phyloP scores from a whole-genome alignment of 2,329 filamentous ascomycete species.

The Claviceps quebecensis region DNA sequence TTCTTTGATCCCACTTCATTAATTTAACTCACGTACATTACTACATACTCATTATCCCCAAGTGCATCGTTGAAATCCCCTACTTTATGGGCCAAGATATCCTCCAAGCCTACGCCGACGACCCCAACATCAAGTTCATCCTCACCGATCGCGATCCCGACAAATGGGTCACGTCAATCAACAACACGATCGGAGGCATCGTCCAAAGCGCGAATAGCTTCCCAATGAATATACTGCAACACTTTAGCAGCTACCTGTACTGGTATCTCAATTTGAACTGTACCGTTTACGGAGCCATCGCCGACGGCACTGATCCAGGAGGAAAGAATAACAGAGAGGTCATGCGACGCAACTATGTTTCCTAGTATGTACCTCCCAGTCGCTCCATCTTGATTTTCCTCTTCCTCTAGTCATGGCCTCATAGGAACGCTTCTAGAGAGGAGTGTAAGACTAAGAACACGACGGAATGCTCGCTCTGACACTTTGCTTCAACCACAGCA shows the following conservation, averaged over 20 bases:
- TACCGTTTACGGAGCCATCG: background rate
- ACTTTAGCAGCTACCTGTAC: conserved; percentile 11
- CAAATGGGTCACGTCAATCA: conserved; percentile 16
- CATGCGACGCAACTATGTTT: conserved; percentile 1
- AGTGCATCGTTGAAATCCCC: conserved; percentile 9
- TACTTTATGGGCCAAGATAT: conserved; percentile 16
- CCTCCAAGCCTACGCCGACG: conserved; percentile 14
- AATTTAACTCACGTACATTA: too few relatives aligned
- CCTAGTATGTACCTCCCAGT: background rate
- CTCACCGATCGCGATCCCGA: conserved; percentile 20
- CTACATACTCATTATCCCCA: background rate
- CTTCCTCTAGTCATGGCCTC: too few relatives aligned
- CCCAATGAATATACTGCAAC: conserved; percentile 14
- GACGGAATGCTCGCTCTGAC: background rate
- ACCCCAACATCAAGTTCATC: conserved; percentile 23
- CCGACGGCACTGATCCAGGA: background rate
- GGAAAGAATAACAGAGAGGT: background rate
- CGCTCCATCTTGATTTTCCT: too few relatives aligned
- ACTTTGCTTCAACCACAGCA: conserved; percentile 7
- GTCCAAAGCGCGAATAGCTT: conserved; percentile 6
- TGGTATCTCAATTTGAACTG: conserved; percentile 3
- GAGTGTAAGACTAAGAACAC: too few relatives aligned
- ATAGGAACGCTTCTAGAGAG: too few relatives aligned
- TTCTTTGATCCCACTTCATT: too few relatives aligned
- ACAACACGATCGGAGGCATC: conserved; percentile 12